Conservation (phyloP, 805 yeast genomes). For the Schizosaccharomyces cryophilus region DNA sequence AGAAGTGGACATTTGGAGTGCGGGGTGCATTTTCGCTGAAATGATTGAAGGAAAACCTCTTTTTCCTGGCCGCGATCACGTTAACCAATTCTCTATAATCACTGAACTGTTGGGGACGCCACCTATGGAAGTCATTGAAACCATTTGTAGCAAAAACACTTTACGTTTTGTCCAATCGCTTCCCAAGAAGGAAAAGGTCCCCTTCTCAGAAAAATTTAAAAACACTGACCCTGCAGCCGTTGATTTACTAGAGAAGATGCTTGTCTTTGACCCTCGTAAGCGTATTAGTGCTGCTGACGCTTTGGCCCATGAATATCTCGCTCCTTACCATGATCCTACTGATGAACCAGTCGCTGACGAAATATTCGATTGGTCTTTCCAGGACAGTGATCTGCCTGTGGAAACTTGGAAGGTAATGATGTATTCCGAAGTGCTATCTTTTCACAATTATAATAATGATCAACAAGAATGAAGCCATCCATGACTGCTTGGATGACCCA, state of each 20-base stretch:
- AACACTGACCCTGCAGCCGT: constrained; percentile 52
- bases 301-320: constrained; percentile 67
- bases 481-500: background rate
- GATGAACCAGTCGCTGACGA: constrained; percentile 90
- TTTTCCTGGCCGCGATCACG: constrained; percentile 96
- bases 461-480: constrained; percentile 11
- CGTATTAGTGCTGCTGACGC: constrained; percentile 85
- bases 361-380: constrained; percentile 92
- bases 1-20: constrained; percentile 95
- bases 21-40: constrained; percentile 91
- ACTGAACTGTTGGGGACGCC: constrained; percentile 93
- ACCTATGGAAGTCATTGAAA: constrained; percentile 82
- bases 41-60: constrained; percentile 93
- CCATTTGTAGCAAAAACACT: constrained; percentile 88
- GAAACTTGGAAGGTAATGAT: constrained; percentile 98
- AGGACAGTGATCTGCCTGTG: constrained; percentile 83
- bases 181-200: constrained; percentile 81
- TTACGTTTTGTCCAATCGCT: constrained; percentile 77
- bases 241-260: constrained; percentile 67
- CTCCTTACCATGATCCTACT: constrained; percentile 88
- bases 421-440: constrained; percentile 89
- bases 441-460: constrained; percentile 52
- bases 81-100: constrained; percentile 88
- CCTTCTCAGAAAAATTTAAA: constrained; percentile 58
- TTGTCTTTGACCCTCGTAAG: constrained; percentile 83